Evolutionary conservation across 2,329 filamentous ascomycete genomes (phyloP), one percentile per base, ranked within the genome.

Genomic region (Scedosporium minutisporum): DNA sequence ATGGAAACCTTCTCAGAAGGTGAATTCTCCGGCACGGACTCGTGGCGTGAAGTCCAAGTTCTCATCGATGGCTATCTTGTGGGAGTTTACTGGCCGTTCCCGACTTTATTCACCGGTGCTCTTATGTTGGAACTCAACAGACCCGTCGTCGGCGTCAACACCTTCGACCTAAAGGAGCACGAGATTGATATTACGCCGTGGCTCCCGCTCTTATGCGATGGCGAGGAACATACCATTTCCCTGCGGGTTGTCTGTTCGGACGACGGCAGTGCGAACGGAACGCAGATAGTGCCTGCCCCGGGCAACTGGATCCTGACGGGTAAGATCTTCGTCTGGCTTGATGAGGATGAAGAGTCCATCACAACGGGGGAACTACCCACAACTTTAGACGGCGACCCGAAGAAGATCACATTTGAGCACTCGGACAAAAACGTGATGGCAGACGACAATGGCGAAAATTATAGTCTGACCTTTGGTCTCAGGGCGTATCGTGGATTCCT

Each of bases 141-240:
- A 6, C 91, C 91, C 0, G 81, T 95, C 62, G 90, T 90, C 2
- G 90, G 90, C 1, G 84, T 89, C 21, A 87, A 95, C 68, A 85
- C 89, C 0, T 95, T 91, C 70, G 90, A 95, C 69, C 77, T 96
- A 25, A 79, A 83, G 55, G 90, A 95, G 71, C 86, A 90, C 65
- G 88, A 95, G 71, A 90, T 96, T 65, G 91, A 96, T 69, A 86
- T 96, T 58, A 88, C 89, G 1, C 86, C 90, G 0, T 95, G 88
- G 78, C 76, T 95, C 3, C 84, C 88, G 0, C 64, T 88, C 1
- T 78, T 95, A 0, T 87, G 83, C 65, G 86, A 93, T 67, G 87
- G 86, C 0, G 67, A 76, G 2, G 67, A 78, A 6, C 89, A 93
- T 71, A 84, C 76, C 0, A 90, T 93, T 69, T 81, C 84, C 61